These are phyloP conservation scores for Naganishia onofrii DNA, from an alignment of 768 basidiomycete genomes.

Conservation along the genomic window DNA sequence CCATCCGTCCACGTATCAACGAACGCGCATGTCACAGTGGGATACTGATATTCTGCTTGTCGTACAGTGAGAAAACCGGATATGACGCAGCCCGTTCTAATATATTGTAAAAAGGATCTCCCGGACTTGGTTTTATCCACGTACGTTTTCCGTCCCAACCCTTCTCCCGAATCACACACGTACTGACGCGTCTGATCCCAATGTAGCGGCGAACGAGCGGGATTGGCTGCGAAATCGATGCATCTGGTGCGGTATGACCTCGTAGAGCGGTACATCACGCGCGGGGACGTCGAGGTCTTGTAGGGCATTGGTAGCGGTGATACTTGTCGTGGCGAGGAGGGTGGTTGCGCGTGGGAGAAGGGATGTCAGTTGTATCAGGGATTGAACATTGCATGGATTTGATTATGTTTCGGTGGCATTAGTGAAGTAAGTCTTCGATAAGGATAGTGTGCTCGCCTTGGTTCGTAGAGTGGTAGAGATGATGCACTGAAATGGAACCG, in stretches of 20 bases:
- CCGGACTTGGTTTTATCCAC: conserved; percentile 53
- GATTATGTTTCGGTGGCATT: no score
- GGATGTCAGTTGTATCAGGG: conserved; percentile 6
- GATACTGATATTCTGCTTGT: conserved; percentile 26
- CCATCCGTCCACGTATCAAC: no score
- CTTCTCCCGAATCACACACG: not conserved
- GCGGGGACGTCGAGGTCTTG: conserved; percentile 50
- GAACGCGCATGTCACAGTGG: not conserved
- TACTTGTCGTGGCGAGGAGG: no score
- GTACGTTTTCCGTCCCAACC: conserved; percentile 43
- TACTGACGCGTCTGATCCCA: not conserved
- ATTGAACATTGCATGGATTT: not conserved
- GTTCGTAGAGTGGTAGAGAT: no score
- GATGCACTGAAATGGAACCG: no score
- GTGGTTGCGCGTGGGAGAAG: no score
- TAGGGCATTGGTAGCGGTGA: conserved; percentile 21
- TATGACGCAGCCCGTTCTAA: conserved; percentile 72
- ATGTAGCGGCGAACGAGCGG: conserved; percentile 65
- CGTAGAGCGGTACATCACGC: conserved; percentile 59
- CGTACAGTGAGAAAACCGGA: conserved; percentile 72
- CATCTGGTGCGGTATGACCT: conserved; percentile 73
- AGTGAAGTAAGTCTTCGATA: no score
- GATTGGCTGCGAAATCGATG: conserved; percentile 77
- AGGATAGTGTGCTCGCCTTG: no score
- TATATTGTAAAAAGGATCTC: conserved; percentile 71